A percentile compares a stretch with the other conserved stretches of the same genome.
Conservation (phyloP, 345 rosid species). For the Citropsis articulata region DNA sequence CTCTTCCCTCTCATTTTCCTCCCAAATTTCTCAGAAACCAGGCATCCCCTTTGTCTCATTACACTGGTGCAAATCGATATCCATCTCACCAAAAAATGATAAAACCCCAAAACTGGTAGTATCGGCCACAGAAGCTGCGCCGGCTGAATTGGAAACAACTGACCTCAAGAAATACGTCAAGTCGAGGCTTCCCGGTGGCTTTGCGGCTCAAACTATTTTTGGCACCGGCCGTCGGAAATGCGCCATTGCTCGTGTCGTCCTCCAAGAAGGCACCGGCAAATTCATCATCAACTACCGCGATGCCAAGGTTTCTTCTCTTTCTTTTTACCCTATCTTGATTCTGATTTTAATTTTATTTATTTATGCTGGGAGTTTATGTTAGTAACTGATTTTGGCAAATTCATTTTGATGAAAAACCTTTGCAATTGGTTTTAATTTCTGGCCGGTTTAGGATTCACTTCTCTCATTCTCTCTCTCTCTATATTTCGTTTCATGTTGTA, state of each 20-base stretch:
- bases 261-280: constrained; percentile 89
- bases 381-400: neutral
- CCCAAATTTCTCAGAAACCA: constrained; percentile 58
- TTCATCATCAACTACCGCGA: constrained; percentile 85
- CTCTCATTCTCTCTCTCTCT: too few species aligned
- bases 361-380: neutral
- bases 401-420: neutral
- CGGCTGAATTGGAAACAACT: constrained; percentile 35
- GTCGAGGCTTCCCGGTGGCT: constrained; percentile 87
- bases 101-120: constrained; percentile 39
- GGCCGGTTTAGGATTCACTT: neutral
- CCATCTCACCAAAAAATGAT: constrained; percentile 28
- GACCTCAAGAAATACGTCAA: constrained; percentile 75
- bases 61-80: constrained; percentile 25
- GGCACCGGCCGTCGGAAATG: constrained; percentile 95
- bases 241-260: constrained; percentile 89
- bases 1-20: constrained; percentile 78
- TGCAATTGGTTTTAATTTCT: neutral
- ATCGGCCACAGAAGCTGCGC: constrained; percentile 52
- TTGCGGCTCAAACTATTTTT: constrained; percentile 77
- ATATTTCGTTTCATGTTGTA: too few species aligned
- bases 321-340: neutral
- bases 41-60: constrained; percentile 27
- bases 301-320: constrained; percentile 48
- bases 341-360: neutral